Base-by-base conservation (phyloP, 305 asterid species). In the Solanum hybrid region DNA sequence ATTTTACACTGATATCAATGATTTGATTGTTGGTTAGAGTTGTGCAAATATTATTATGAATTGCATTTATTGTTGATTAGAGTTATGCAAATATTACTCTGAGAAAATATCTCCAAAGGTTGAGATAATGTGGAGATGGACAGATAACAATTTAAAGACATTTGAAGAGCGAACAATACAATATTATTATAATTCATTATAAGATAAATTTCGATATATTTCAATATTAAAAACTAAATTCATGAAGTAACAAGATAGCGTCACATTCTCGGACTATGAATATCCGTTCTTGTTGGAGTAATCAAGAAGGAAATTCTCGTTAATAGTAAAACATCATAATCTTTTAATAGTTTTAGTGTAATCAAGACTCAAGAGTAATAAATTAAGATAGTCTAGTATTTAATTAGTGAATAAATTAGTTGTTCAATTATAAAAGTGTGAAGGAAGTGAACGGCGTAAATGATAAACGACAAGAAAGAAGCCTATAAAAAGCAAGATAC, bases 401-500 rank as follows among this genome's bases (percentile, higher is more conserved):
- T 78, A 36, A 78, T 78, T 78, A 78, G 56, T 78, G 85, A n/a
- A 78, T 36, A 78, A 19, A 22, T 14, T 78, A 35, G 31, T 10
- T 10, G 27, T 66, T 66, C 51, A 78, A 35, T 5, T 78, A 35
- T 35, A 6, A 5, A 76, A 78, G 84, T 19, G 51, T 35, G 84
- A 78, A 77, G 45, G 15, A 19, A 78, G 29, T 78, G 31, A 35
- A 78, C 84, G 45, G 84, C 84, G 72, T 17, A 27, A 27, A 19
- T 85, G 64, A 37, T 3, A 88, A 71, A 71, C 88, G 88, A 81
- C 90, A 88, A 37, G 22, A 88, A 66, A 88, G 90, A 88, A 81
- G 88, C 88, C 88, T 80, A 88, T 69, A 88, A 81, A 78, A 88
- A 81, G 88, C 82, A 79, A 86, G 32, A 45, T 88, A 88, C 77